Conservation (phyloP, 768 basidiomycete species). For the Antrodiella citrinella region DNA sequence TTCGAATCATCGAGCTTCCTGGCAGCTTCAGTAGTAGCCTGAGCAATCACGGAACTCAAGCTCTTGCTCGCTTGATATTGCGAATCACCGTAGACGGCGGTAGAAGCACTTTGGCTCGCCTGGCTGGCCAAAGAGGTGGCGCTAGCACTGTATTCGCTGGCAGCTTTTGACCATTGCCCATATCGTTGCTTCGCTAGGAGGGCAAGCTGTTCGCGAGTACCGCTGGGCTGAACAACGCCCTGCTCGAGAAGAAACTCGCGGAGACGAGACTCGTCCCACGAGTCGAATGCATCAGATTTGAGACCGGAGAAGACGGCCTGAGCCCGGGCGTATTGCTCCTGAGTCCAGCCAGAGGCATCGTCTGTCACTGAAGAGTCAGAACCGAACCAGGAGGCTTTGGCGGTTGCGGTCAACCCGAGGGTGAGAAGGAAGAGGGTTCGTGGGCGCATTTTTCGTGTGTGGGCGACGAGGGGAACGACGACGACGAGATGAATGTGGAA, state of each 20-base stretch:
- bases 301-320: conserved; percentile 55
- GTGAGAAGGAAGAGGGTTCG: conserved; percentile 5
- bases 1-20: conserved; percentile 59
- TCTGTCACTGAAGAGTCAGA: conserved; percentile 6
- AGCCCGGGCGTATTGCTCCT: conserved; percentile 55
- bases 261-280: conserved; percentile 79
- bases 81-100: conserved; percentile 37
- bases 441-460: conserved; percentile 2
- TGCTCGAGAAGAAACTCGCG: conserved; percentile 82
- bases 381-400: conserved; percentile 23
- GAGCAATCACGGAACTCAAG: conserved; percentile 28
- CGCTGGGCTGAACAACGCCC: conserved; percentile 76
- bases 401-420: conserved; percentile 18
- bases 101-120: conserved; percentile 15
- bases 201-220: conserved; percentile 72
- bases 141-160: conserved; percentile 47
- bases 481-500: too few relatives aligned
- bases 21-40: conserved; percentile 44
- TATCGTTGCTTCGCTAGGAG: conserved; percentile 70
- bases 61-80: conserved; percentile 26
- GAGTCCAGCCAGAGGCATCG: conserved; percentile 38
- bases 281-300: conserved; percentile 58
- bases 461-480: neutral
- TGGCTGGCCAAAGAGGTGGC: conserved; percentile 34
- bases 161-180: conserved; percentile 49